Evolutionary conservation across 441 rosid genomes (phyloP).

Genomic region (Erodium moschatum): DNA sequence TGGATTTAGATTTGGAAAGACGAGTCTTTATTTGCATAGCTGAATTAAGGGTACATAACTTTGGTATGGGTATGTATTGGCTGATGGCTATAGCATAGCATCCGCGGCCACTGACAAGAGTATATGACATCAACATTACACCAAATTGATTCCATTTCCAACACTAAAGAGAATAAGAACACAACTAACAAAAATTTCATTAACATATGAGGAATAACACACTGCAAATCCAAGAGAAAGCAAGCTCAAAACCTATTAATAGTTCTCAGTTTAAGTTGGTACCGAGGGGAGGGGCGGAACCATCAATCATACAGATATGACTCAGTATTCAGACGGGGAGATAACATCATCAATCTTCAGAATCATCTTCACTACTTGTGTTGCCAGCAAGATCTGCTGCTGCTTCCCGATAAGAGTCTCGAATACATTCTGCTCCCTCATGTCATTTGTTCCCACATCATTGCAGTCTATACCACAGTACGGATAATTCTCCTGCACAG

Average conservation of each 20-base stretch:
- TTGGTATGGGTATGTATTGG: no score
- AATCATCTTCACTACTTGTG: constrained; percentile 98
- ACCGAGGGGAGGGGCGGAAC: neutral
- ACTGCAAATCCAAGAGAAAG: neutral
- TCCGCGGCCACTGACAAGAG: no score
- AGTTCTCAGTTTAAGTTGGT: neutral
- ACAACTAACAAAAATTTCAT: neutral
- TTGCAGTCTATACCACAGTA: constrained; percentile 88
- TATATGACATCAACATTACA: no score
- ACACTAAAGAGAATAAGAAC: neutral
- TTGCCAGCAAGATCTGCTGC: constrained; percentile 89
- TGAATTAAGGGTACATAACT: neutral
- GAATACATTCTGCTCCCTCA: constrained; percentile 81
- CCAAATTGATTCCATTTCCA: neutral
- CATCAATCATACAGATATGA: neutral
- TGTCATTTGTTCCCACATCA: constrained; percentile 85
- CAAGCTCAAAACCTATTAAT: neutral
- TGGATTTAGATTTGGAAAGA: constrained; percentile 15
- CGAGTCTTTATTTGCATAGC: neutral
- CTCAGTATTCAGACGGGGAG: constrained; percentile 66
- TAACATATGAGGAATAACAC: neutral
- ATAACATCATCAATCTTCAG: constrained; percentile 97
- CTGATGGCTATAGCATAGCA: no score
- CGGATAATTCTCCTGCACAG: constrained; percentile 68
- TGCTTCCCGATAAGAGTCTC: constrained; percentile 93